Percentiles rank a stretch among this genome's conserved stretches.
Evolutionary conservation across 2,329 filamentous ascomycete genomes (phyloP).

Genomic region (Phoma herbarum): DNA sequence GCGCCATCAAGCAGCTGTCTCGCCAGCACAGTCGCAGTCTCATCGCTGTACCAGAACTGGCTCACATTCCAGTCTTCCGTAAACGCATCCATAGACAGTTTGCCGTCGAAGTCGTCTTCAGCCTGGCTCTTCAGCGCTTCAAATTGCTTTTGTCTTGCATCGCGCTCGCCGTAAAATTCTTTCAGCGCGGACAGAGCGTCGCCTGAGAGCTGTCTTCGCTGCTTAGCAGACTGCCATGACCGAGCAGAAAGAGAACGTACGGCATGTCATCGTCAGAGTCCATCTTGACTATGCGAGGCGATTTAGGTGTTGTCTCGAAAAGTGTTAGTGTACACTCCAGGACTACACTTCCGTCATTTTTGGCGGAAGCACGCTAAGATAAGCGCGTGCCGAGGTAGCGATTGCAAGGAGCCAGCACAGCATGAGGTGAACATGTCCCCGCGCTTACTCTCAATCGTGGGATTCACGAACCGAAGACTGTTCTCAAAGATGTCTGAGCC

Average conservation of each 20-base stretch:
- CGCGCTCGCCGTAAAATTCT: constrained; percentile 77
- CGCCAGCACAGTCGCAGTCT: constrained; percentile 72
- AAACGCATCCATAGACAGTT: constrained; percentile 73
- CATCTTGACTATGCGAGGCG: constrained; percentile 28
- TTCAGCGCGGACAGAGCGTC: constrained; percentile 73
- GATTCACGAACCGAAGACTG: constrained; percentile 28
- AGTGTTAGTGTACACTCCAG: constrained; percentile 28
- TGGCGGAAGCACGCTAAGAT: constrained; percentile 21
- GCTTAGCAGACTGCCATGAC: constrained; percentile 25
- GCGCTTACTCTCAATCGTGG: constrained; percentile 35
- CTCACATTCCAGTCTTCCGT: constrained; percentile 83
- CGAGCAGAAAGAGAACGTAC: constrained; percentile 32
- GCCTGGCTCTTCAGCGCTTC: constrained; percentile 71
- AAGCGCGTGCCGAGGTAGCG: constrained; percentile 33
- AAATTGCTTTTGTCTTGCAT: constrained; percentile 71
- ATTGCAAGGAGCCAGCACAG: constrained; percentile 11
- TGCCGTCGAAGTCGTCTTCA: constrained; percentile 62
- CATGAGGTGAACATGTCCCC: constrained; percentile 34
- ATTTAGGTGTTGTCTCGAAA: constrained; percentile 29
- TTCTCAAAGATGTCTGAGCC: constrained; percentile 65
- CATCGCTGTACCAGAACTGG: constrained; percentile 84
- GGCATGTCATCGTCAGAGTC: constrained; percentile 48
- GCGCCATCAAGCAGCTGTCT: constrained; percentile 70
- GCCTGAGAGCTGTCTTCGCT: constrained; percentile 68
- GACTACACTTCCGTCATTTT: constrained; percentile 9